Evolutionary conservation across 345 rosid genomes (phyloP).

Genomic region (Aegle marmelos): DNA sequence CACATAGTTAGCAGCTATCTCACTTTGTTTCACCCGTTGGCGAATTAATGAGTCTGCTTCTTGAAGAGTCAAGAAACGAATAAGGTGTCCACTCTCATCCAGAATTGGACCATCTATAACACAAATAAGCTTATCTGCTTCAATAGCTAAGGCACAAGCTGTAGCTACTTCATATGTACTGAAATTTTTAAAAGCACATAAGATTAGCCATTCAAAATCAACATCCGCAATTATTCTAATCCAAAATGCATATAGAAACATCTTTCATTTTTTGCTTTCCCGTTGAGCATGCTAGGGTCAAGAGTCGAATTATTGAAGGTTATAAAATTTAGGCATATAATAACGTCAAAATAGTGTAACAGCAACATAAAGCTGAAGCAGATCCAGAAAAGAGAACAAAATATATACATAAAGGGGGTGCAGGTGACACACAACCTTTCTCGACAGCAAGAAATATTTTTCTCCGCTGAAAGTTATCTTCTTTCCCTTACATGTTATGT

Average conservation of each 20-base stretch:
- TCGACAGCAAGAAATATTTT: not conserved
- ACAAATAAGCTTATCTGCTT: slow-evolving; percentile 94
- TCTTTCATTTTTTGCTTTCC: not conserved
- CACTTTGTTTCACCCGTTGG: slow-evolving; percentile 82
- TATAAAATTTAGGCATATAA: not conserved
- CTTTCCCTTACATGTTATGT: not conserved
- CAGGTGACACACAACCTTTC: not conserved
- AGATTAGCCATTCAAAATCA: slow-evolving; percentile 5
- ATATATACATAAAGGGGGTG: not conserved
- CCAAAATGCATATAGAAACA: not conserved
- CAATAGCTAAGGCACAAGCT: slow-evolving; percentile 94
- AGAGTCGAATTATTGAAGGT: not conserved
- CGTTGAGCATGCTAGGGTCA: not conserved
- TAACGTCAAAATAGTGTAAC: not conserved
- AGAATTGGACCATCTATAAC: slow-evolving; percentile 86
- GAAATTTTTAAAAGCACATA: slow-evolving; percentile 26
- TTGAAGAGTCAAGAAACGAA: slow-evolving; percentile 79
- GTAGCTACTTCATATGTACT: slow-evolving; percentile 99
- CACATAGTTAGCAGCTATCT: slow-evolving; percentile 84
- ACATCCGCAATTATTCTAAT: not conserved
- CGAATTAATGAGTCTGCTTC: slow-evolving; percentile 91
- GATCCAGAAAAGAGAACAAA: not conserved
- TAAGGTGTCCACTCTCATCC: slow-evolving; percentile 78
- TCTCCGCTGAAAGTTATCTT: not conserved
- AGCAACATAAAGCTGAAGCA: not conserved